Conservation (phyloP, 768 basidiomycete species). For the Tricholoma furcatifolium region DNA sequence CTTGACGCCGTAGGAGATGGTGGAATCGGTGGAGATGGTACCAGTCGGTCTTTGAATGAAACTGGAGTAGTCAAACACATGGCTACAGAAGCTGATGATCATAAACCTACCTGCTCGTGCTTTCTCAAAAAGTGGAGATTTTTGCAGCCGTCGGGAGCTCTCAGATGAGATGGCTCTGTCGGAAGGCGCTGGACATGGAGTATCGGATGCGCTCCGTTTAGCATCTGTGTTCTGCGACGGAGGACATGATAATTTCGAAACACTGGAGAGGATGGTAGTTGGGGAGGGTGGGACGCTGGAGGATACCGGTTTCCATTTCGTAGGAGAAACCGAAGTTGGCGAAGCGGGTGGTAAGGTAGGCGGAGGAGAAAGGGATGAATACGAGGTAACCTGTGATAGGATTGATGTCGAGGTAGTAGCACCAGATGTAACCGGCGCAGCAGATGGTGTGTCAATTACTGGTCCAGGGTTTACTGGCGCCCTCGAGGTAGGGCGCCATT, state of each 20-base stretch:
- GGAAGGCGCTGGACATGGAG: neutral
- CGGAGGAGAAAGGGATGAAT: slow-evolving; percentile 25
- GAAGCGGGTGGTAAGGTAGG: slow-evolving; percentile 17
- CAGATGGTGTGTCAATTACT: slow-evolving; percentile 16
- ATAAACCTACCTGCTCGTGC: slow-evolving; percentile 11
- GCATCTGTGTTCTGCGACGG: neutral
- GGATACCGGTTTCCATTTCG: slow-evolving; percentile 33
- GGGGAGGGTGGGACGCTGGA: slow-evolving; percentile 1
- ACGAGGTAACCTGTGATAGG: slow-evolving; percentile 21
- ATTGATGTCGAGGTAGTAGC: slow-evolving; percentile 1
- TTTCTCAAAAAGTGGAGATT: slow-evolving; percentile 2
- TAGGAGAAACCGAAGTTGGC: slow-evolving; percentile 6
- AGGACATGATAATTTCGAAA: neutral
- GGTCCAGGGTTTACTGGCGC: slow-evolving; percentile 13
- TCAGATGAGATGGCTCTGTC: neutral
- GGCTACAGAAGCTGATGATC: too few species aligned
- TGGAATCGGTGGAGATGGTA: neutral
- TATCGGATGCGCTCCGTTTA: neutral
- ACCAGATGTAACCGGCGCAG: slow-evolving; percentile 12
- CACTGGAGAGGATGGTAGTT: slow-evolving; percentile 1
- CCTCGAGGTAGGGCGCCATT: slow-evolving; percentile 49
- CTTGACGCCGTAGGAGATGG: neutral
- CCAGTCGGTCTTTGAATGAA: slow-evolving; percentile 15
- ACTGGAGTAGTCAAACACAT: neutral
- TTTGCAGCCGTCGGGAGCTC: neutral